These are phyloP conservation scores for Xanthoparmelia taractica DNA, from an alignment of 495 filamentous ascomycete genomes.

Conservation along the genomic window DNA sequence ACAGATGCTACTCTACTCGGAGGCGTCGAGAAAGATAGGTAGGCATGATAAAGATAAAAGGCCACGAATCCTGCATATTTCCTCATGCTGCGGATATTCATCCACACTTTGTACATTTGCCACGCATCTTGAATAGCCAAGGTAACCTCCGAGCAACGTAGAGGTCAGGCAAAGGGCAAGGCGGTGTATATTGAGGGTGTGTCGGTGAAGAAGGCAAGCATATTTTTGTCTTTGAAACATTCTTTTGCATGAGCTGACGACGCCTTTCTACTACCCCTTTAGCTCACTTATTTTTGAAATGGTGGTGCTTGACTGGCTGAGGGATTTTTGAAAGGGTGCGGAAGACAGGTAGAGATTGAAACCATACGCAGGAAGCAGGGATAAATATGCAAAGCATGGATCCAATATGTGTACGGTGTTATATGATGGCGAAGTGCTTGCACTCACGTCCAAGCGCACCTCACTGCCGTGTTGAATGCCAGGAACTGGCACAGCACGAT, in stretches of 20 bases:
- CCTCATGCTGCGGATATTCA: neutral
- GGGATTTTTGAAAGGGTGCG: neutral
- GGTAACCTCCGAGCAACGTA: neutral
- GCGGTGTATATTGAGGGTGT: neutral
- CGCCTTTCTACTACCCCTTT: neutral
- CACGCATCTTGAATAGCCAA: neutral
- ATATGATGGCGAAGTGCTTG: neutral
- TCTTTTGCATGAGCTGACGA: neutral
- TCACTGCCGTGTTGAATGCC: neutral
- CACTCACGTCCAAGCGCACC: neutral
- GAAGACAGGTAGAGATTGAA: neutral
- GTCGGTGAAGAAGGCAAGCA: neutral
- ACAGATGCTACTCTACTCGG: neutral
- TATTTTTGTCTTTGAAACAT: neutral
- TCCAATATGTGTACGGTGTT: neutral
- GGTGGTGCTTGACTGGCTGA: neutral
- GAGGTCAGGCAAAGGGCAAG: neutral
- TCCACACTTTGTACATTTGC: neutral
- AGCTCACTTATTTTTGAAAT: neutral
- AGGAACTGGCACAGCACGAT: neutral
- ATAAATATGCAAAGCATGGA: neutral
- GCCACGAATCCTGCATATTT: neutral
- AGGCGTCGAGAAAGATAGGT: neutral
- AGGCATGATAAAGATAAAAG: neutral
- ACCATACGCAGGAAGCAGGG: neutral